These are phyloP conservation scores for Dillenia suffruticosa DNA, from an alignment of 164 flowering plant genomes.

Conservation along the genomic window DNA sequence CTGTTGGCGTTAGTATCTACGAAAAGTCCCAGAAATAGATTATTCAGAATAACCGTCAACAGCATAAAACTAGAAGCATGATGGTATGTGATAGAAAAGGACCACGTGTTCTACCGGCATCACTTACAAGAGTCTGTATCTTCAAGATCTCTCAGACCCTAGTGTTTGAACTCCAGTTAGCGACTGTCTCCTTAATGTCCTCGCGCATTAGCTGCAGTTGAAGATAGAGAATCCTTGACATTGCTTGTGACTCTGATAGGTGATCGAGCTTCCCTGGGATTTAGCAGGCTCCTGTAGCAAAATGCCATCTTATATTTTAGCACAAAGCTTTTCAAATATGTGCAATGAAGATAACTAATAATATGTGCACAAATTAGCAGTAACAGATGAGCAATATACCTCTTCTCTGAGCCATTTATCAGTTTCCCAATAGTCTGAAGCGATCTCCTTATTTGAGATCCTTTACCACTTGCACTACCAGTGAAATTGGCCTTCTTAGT, in stretches of 20 bases:
- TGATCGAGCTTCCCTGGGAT: conserved; percentile 19
- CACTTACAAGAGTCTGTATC: conserved; percentile 48
- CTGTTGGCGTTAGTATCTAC: conserved; percentile 36
- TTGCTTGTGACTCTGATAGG: conserved; percentile 16
- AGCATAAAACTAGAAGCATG: too few species aligned
- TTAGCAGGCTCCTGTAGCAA: conserved; percentile 50
- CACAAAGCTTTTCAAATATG: too few species aligned
- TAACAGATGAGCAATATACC: conserved; percentile 25
- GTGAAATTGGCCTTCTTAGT: conserved; percentile 22
- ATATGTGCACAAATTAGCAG: too few species aligned
- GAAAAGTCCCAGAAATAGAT: conserved; percentile 1
- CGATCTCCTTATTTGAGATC: conserved; percentile 75
- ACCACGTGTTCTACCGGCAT: not conserved
- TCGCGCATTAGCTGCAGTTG: conserved; percentile 34
- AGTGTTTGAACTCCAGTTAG: conserved; percentile 51
- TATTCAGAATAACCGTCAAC: not conserved
- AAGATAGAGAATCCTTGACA: conserved; percentile 29
- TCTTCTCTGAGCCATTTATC: conserved; percentile 77
- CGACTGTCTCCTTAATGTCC: conserved; percentile 61
- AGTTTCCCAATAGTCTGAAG: conserved; percentile 74
- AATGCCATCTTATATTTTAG: too few species aligned
- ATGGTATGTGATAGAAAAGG: not conserved
- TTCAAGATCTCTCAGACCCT: conserved; percentile 33
- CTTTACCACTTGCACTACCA: conserved; percentile 35
- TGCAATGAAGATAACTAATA: too few species aligned